Evolutionary conservation across 371 early-diverging fungal genomes (phyloP).

Genomic region (Saksenaea vasiformis): DNA sequence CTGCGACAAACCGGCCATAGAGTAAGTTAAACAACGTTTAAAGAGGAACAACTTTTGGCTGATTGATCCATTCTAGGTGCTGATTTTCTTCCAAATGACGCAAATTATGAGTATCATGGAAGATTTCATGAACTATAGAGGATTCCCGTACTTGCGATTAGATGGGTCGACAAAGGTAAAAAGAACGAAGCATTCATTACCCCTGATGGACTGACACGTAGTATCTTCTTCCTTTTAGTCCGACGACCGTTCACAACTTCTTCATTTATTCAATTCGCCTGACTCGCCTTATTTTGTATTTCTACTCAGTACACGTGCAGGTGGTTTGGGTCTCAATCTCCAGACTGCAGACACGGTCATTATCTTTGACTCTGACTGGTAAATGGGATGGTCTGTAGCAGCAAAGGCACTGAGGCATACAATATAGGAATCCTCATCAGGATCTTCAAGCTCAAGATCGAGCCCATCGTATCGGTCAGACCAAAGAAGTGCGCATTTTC

Average conservation of each 20-base stretch:
- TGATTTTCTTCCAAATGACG: conserved; percentile 99
- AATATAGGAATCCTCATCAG: conserved; percentile 90
- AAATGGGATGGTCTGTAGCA: not conserved
- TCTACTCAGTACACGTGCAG: conserved; percentile 97
- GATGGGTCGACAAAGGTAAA: conserved; percentile 93
- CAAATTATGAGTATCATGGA: conserved; percentile 96
- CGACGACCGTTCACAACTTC: conserved; percentile 84
- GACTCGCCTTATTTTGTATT: conserved; percentile 92
- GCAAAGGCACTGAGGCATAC: not conserved
- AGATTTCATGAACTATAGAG: conserved; percentile 86
- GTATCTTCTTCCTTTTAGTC: conserved; percentile 36
- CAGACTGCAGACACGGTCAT: conserved; percentile 99
- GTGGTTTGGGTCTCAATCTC: conserved; percentile 99
- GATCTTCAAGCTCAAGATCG: conserved; percentile 99
- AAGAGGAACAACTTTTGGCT: not conserved
- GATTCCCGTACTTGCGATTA: conserved; percentile 84
- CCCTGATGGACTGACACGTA: not conserved
- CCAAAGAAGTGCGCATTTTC: conserved; percentile 98
- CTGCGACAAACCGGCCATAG: conserved; percentile 88
- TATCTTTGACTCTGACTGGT: conserved; percentile 99
- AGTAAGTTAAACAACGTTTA: conserved; percentile 36
- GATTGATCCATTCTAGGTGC: conserved; percentile 41
- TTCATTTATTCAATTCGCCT: conserved; percentile 83
- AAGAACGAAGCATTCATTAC: not conserved
- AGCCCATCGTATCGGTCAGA: conserved; percentile 99